Conservation (phyloP, 83 land plant species). For the Diphasiastrum complanatum region DNA sequence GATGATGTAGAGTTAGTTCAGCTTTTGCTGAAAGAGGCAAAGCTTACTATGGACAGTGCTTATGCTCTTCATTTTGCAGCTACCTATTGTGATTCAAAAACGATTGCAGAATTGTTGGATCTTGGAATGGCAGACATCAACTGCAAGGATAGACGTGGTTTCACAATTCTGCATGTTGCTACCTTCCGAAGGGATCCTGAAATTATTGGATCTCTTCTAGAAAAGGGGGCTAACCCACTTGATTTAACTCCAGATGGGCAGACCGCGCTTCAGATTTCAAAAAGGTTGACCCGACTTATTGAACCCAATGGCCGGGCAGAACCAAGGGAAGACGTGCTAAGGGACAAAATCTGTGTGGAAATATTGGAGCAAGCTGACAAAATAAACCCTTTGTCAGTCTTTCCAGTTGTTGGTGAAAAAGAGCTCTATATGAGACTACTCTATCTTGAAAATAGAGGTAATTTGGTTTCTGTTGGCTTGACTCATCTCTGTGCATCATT, state of each 20-base stretch:
- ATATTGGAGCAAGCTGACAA: conserved; percentile 59
- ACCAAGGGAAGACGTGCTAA: conserved; percentile 44
- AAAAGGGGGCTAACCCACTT: conserved; percentile 57
- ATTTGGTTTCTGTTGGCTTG: neutral
- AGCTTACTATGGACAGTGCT: neutral
- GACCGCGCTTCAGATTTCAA: conserved; percentile 57
- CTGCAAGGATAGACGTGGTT: conserved; percentile 45
- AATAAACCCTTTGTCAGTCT: conserved; percentile 24
- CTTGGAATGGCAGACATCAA: conserved; percentile 49
- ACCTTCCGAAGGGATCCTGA: conserved; percentile 66
- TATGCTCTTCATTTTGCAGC: neutral
- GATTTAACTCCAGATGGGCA: conserved; percentile 63
- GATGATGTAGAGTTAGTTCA: neutral
- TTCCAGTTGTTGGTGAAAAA: conserved; percentile 37
- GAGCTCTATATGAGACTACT: conserved; percentile 49
- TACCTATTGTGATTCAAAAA: neutral
- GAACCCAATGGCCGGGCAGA: conserved; percentile 29
- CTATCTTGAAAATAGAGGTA: conserved; percentile 84
- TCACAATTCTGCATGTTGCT: conserved; percentile 76
- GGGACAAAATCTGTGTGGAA: conserved; percentile 67
- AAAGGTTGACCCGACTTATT: conserved; percentile 47
- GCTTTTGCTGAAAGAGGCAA: neutral
- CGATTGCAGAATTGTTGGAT: neutral
- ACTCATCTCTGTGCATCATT: neutral
- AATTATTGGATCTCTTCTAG: conserved; percentile 43